These are phyloP conservation scores for Chytriomyces confervae DNA, from an alignment of 192 early-diverging fungal species.

Conservation along the genomic window DNA sequence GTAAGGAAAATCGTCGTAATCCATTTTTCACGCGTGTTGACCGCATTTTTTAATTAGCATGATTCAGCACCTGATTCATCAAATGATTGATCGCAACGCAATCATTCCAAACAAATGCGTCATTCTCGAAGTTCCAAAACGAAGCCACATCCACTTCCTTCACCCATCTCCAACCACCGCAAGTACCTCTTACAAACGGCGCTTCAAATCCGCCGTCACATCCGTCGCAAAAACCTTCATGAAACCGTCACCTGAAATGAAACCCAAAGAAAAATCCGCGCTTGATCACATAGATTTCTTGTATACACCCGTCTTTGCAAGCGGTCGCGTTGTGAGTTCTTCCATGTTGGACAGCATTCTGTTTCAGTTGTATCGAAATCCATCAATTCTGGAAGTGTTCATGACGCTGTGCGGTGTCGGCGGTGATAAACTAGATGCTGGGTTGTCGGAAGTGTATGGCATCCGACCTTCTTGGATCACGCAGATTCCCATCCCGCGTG, in stretches of 20 bases:
- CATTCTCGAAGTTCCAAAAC: slow-evolving; percentile 45
- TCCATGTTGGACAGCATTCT: slow-evolving; percentile 48
- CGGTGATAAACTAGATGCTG: background rate
- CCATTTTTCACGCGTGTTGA: too few species aligned
- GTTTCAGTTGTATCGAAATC: slow-evolving; percentile 57
- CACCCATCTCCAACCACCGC: slow-evolving; percentile 39
- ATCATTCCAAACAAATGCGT: slow-evolving; percentile 26
- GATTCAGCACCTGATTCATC: slow-evolving; percentile 67
- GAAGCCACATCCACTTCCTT: slow-evolving; percentile 67
- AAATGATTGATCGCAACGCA: slow-evolving; percentile 49
- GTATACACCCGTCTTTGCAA: slow-evolving; percentile 68
- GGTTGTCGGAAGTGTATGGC: slow-evolving; percentile 24
- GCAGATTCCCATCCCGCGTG: slow-evolving; percentile 50
- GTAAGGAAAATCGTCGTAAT: too few species aligned
- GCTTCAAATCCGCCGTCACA: background rate
- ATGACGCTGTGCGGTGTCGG: slow-evolving; percentile 66
- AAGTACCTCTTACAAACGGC: background rate
- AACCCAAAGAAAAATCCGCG: background rate
- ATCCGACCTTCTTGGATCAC: slow-evolving; percentile 44
- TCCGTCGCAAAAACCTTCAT: background rate
- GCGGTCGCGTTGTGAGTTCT: slow-evolving; percentile 65
- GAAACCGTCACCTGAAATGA: too few species aligned
- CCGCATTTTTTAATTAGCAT: slow-evolving; percentile 34
- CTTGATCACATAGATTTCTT: slow-evolving; percentile 33
- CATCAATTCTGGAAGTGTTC: slow-evolving; percentile 64